Percentiles rank a stretch among this genome's conserved stretches.
Conservation (phyloP, 306 rosid species). For the Sophora flavescens region DNA sequence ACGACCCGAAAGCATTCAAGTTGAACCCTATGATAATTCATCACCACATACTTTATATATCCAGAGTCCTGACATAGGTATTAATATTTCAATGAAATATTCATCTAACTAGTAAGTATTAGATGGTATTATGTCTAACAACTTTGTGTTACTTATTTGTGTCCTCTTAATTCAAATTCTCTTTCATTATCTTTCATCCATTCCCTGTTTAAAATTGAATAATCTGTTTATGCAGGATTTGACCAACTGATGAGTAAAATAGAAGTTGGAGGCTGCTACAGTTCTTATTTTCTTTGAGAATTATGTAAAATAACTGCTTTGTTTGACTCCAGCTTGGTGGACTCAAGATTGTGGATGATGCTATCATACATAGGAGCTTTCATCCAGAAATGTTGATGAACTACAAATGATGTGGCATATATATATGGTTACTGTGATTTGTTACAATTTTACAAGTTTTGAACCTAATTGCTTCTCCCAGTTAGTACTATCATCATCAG, state of each 20-base stretch:
- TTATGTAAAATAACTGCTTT: background rate
- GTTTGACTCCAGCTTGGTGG: constrained; percentile 12
- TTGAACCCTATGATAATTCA: constrained; percentile 48
- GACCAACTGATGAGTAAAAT: constrained; percentile 54
- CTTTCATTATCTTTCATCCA: constrained; percentile 10
- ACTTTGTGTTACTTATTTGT: background rate
- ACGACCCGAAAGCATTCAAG: constrained; percentile 42
- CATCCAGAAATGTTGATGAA: constrained; percentile 32
- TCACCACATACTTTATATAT: constrained; percentile 52
- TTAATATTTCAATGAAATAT: background rate
- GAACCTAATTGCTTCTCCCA: constrained; percentile 17
- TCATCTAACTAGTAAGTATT: background rate
- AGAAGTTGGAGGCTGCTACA: constrained; percentile 46
- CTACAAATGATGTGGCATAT: constrained; percentile 35
- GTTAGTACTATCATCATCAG: background rate
- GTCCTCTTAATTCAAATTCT: background rate
- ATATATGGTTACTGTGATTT: constrained; percentile 11
- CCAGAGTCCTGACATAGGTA: constrained; percentile 63
- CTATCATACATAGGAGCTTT: constrained; percentile 33
- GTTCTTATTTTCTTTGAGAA: constrained; percentile 47
- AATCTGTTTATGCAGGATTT: constrained; percentile 45
- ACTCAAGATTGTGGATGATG: constrained; percentile 2
- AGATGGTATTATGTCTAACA: background rate
- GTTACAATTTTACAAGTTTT: constrained; percentile 8
- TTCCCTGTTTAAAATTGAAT: constrained; percentile 13